phyloP scores from a whole-genome alignment of 1,139 yeast genomes.

The Yamadazyma dendronema region DNA sequence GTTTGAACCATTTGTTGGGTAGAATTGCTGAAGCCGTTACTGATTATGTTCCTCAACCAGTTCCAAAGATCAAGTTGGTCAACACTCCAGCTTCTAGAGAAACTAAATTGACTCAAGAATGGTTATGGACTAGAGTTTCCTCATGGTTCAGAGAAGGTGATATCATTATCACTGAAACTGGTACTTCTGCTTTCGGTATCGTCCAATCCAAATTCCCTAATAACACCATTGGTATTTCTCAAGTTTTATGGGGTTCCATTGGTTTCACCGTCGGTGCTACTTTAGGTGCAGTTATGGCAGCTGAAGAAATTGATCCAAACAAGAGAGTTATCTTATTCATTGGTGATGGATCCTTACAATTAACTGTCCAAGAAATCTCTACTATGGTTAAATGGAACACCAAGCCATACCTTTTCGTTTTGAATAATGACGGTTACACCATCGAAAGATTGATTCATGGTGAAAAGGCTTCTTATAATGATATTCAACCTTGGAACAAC shows the following conservation, averaged over 20 bases:
- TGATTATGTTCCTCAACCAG: constrained; percentile 43
- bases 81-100: constrained; percentile 28
- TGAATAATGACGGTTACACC: constrained; percentile 87
- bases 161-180: constrained; percentile 80
- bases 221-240: constrained; percentile 74
- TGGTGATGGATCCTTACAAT: constrained; percentile 89
- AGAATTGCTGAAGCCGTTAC: constrained; percentile 35
- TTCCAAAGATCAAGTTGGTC: constrained; percentile 42
- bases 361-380: constrained; percentile 84
- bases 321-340: constrained; percentile 79
- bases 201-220: constrained; percentile 76
- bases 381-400: constrained; percentile 79
- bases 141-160: constrained; percentile 79
- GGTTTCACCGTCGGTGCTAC: constrained; percentile 87
- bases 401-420: constrained; percentile 76
- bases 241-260: constrained; percentile 88
- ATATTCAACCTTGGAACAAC: constrained; percentile 83
- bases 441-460: constrained; percentile 90
- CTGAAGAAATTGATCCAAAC: constrained; percentile 65
- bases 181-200: constrained; percentile 88
- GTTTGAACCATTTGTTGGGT: constrained; percentile 48
- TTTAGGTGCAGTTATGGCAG: constrained; percentile 82
- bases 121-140: constrained; percentile 77
- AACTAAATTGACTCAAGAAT: constrained; percentile 60
- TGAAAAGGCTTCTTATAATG: constrained; percentile 69